A percentile compares a stretch with the other conserved stretches of the same genome.
Evolutionary conservation across 805 yeast genomes (phyloP).

Genomic region (Pichia ethanolica): DNA sequence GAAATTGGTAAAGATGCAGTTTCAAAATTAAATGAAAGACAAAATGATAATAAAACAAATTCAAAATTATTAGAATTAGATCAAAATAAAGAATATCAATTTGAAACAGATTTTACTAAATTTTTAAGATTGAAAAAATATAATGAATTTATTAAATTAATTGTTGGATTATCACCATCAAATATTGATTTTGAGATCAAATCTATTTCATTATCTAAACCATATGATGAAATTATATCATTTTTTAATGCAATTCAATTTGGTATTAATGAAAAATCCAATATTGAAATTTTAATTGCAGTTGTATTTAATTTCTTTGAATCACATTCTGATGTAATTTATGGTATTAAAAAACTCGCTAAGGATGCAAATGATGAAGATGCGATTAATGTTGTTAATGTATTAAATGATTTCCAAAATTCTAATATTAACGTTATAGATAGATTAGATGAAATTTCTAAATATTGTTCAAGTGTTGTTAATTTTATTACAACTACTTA

Average conservation of each 20-base stretch:
- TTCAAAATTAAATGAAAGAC: constrained; percentile 22
- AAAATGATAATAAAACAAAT: constrained; percentile 13
- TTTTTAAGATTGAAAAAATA: constrained; percentile 54
- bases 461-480: constrained; percentile 77
- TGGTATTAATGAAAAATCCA: constrained; percentile 48
- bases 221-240: constrained; percentile 54
- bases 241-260: constrained; percentile 61
- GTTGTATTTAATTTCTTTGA: constrained; percentile 66
- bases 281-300: constrained; percentile 78
- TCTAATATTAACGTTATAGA: constrained; percentile 35
- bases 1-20: constrained; percentile 29
- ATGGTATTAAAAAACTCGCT: constrained; percentile 14
- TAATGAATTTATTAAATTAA: constrained; percentile 42
- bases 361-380: constrained; percentile 22
- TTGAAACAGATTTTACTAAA: constrained; percentile 70
- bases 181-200: constrained; percentile 80
- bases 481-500: constrained; percentile 46
- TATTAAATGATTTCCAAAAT: constrained; percentile 42
- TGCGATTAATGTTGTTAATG: constrained; percentile 25
- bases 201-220: constrained; percentile 60
- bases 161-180: constrained; percentile 65
- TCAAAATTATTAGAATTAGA: constrained; percentile 30
- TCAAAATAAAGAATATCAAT: constrained; percentile 33
- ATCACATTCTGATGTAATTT: constrained; percentile 76
- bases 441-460: constrained; percentile 57